Evolutionary conservation across 768 basidiomycete genomes (phyloP).

Genomic region (Hygrophoropsis aurantiaca): DNA sequence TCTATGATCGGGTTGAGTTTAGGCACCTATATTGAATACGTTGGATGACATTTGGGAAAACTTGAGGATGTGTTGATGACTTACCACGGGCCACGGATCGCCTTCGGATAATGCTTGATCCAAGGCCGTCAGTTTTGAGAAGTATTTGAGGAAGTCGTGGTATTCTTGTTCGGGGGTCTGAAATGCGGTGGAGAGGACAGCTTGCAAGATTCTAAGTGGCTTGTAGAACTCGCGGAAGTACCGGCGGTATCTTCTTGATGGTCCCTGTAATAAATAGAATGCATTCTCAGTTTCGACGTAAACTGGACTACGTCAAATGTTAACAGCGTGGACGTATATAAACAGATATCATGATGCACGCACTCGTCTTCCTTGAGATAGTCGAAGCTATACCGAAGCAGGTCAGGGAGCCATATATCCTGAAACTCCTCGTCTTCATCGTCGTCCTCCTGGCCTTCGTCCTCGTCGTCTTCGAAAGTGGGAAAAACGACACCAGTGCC

Average conservation of each 20-base stretch:
- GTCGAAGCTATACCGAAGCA: conserved; percentile 51
- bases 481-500: conserved; percentile 57
- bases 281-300: conserved; percentile 65
- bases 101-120: conserved; percentile 14
- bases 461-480: conserved; percentile 53
- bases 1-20: conserved; percentile 21
- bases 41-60: background rate
- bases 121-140: conserved; percentile 19
- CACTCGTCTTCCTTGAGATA: conserved; percentile 52
- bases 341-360: conserved; percentile 24
- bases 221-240: conserved; percentile 49
- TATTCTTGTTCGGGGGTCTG: conserved; percentile 28
- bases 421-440: conserved; percentile 33
- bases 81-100: conserved; percentile 28
- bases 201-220: conserved; percentile 50
- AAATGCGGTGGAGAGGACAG: conserved; percentile 36
- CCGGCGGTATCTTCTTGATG: conserved; percentile 44
- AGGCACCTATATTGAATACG: conserved; percentile 13
- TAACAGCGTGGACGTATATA: background rate
- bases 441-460: conserved; percentile 60
- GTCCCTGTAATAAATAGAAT: conserved; percentile 57
- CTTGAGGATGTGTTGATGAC: too few relatives aligned
- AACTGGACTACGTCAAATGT: conserved; percentile 45
- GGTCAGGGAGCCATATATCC: conserved; percentile 45
- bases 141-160: conserved; percentile 34